Evolutionary conservation across 345 rosid genomes (phyloP).

Genomic region (Salix viminalis): DNA sequence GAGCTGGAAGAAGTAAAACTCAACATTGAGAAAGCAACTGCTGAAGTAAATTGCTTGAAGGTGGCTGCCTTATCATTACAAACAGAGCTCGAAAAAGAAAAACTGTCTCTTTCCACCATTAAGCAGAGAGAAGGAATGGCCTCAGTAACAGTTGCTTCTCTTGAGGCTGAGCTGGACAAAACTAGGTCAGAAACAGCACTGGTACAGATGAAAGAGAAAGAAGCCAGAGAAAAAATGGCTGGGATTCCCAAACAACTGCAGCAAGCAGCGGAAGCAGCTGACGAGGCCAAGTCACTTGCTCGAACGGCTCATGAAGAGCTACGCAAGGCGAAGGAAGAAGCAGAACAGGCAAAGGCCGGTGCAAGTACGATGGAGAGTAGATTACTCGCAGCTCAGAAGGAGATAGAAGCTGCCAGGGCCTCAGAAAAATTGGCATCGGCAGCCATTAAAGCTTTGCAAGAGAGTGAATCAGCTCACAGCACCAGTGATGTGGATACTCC

Average conservation of each 20-base stretch:
- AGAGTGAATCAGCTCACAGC: conserved; percentile 57
- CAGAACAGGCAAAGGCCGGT: conserved; percentile 77
- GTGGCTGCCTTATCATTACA: conserved; percentile 60
- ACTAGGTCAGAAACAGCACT: conserved; percentile 52
- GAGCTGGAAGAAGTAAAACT: conserved; percentile 78
- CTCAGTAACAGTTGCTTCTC: conserved; percentile 63
- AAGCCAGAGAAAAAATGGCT: conserved; percentile 52
- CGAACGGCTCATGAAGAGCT: conserved; percentile 69
- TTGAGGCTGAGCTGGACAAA: conserved; percentile 69
- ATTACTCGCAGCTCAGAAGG: conserved; percentile 68
- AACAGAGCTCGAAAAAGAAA: conserved; percentile 65
- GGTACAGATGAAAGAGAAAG: conserved; percentile 59
- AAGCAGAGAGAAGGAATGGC: conserved; percentile 88
- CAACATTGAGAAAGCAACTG: conserved; percentile 68
- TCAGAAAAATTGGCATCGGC: conserved; percentile 80
- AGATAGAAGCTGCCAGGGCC: conserved; percentile 80
- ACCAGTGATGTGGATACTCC: conserved; percentile 37
- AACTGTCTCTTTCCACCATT: conserved; percentile 47
- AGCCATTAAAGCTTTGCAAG: conserved; percentile 81
- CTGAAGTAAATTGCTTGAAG: conserved; percentile 67
- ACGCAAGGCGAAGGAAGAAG: conserved; percentile 65
- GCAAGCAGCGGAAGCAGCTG: conserved; percentile 69
- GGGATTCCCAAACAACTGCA: conserved; percentile 74
- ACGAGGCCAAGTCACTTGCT: conserved; percentile 67
- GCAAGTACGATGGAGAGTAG: conserved; percentile 67